Conservation (phyloP, 192 early-diverging fungal genomes). For the Coemansia sp. region DNA sequence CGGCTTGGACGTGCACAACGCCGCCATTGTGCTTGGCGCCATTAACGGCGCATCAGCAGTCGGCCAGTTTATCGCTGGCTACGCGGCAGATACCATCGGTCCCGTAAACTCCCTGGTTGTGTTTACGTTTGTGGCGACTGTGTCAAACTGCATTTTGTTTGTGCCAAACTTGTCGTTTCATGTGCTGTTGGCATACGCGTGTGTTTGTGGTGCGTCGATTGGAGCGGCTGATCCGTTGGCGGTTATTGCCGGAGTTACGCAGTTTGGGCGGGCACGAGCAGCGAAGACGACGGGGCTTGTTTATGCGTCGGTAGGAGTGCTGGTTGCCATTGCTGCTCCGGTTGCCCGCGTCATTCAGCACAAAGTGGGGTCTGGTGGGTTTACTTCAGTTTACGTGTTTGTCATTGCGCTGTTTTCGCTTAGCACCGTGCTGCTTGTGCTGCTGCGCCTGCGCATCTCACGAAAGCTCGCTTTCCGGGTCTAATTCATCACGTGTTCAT, state of each 20-base stretch:
- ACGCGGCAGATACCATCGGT: slow-evolving; percentile 38
- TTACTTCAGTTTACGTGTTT: slow-evolving; percentile 23
- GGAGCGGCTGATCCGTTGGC: slow-evolving; percentile 46
- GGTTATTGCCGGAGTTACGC: slow-evolving; percentile 38
- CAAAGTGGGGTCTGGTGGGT: slow-evolving; percentile 11
- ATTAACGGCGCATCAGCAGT: slow-evolving; percentile 50
- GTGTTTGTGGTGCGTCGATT: slow-evolving; percentile 44
- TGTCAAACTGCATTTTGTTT: slow-evolving; percentile 38
- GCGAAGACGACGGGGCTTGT: slow-evolving; percentile 26
- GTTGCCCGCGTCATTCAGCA: slow-evolving; percentile 31
- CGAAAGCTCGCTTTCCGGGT: slow-evolving; percentile 14
- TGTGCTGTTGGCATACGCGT: slow-evolving; percentile 34
- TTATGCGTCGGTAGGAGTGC: slow-evolving; percentile 38
- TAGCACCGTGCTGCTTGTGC: slow-evolving; percentile 30
- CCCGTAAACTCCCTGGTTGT: slow-evolving; percentile 37
- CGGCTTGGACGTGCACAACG: slow-evolving; percentile 48
- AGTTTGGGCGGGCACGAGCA: slow-evolving; percentile 31
- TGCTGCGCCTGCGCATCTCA: slow-evolving; percentile 35
- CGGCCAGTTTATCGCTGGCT: slow-evolving; percentile 46
- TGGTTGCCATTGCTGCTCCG: slow-evolving; percentile 31
- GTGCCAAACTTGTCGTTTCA: slow-evolving; percentile 27
- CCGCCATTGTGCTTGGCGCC: slow-evolving; percentile 39
- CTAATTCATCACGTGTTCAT: not conserved
- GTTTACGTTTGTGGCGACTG: slow-evolving; percentile 30
- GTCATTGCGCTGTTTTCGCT: slow-evolving; percentile 22